phyloP scores from a whole-genome alignment of 805 yeast genomes.

The Candida schatavii region DNA sequence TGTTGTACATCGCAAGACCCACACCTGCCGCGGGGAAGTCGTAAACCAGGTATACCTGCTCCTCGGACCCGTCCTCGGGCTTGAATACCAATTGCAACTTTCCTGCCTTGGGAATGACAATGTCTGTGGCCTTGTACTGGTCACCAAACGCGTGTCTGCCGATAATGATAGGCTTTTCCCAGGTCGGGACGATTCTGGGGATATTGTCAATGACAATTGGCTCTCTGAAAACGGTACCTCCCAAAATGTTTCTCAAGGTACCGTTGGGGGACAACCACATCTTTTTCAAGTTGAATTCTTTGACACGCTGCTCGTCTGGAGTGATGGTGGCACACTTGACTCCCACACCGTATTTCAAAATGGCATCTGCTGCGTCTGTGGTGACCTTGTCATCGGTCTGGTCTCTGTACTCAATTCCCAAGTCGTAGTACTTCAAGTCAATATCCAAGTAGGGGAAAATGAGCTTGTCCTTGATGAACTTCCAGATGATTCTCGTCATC shows the following conservation, averaged over 20 bases:
- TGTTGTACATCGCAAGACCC: slow-evolving; percentile 92
- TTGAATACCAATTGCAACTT: slow-evolving; percentile 72
- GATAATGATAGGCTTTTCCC: slow-evolving; percentile 94
- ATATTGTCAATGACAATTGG: slow-evolving; percentile 88
- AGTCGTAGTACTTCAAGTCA: slow-evolving; percentile 87
- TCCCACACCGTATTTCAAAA: slow-evolving; percentile 84
- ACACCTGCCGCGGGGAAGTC: slow-evolving; percentile 74
- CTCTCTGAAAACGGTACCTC: slow-evolving; percentile 96
- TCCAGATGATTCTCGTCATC: slow-evolving; percentile 96
- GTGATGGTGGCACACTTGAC: slow-evolving; percentile 98
- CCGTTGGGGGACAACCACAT: slow-evolving; percentile 99
- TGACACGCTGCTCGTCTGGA: slow-evolving; percentile 95
- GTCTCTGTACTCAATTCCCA: slow-evolving; percentile 85
- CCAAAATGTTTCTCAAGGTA: slow-evolving; percentile 90
- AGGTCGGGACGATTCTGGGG: slow-evolving; percentile 84
- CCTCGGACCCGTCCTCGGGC: slow-evolving; percentile 61
- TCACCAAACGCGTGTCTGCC: slow-evolving; percentile 98
- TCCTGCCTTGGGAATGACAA: slow-evolving; percentile 78
- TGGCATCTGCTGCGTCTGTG: slow-evolving; percentile 85
- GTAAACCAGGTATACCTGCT: slow-evolving; percentile 58
- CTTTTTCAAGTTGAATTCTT: slow-evolving; percentile 85
- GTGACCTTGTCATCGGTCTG: slow-evolving; percentile 87
- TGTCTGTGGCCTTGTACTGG: slow-evolving; percentile 91
- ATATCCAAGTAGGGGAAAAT: slow-evolving; percentile 82
- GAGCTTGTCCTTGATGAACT: slow-evolving; percentile 79